A percentile compares a stretch with the other conserved stretches of the same genome.
phyloP scores from a whole-genome alignment of 164 flowering plant genomes.

The Nymphaea thermarum region DNA sequence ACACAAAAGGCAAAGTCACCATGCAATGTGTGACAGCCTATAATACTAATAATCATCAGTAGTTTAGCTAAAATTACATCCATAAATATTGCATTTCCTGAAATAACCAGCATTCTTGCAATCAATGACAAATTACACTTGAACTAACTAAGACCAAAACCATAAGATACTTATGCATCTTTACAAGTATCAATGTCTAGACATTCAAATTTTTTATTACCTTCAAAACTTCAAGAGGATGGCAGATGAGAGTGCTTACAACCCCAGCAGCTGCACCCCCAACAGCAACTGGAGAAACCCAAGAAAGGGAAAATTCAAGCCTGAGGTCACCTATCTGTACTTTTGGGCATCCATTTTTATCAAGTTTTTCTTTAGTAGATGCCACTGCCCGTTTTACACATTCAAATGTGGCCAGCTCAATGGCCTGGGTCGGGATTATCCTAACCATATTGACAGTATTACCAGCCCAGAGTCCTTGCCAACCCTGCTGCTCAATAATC shows the following conservation, averaged over 20 bases:
- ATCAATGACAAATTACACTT: no score
- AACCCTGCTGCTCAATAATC: constrained; percentile 78
- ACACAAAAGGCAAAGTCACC: no score
- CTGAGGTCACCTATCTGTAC: constrained; percentile 48
- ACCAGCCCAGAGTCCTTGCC: constrained; percentile 97
- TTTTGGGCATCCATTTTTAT: constrained; percentile 31
- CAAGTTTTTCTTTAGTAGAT: constrained; percentile 63
- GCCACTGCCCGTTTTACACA: constrained; percentile 79
- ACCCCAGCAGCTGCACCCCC: constrained; percentile 98
- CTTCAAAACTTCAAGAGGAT: constrained; percentile 97
- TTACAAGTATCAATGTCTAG: not conserved
- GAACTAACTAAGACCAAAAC: not conserved
- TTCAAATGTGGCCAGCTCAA: constrained; percentile 90
- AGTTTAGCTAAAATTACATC: no score
- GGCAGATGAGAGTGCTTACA: constrained; percentile 75
- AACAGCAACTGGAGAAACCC: constrained; percentile 91
- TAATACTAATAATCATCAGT: no score
- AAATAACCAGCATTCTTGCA: no score
- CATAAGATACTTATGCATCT: not conserved
- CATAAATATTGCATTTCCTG: no score
- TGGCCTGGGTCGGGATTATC: constrained; percentile 92
- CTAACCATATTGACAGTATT: constrained; percentile 86
- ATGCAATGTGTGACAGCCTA: no score
- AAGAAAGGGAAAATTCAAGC: constrained; percentile 48
- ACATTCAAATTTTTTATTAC: constrained; percentile 17